These are phyloP conservation scores for Periconia sp. DNA, from an alignment of 2,329 filamentous ascomycete species.

Conservation along the genomic window DNA sequence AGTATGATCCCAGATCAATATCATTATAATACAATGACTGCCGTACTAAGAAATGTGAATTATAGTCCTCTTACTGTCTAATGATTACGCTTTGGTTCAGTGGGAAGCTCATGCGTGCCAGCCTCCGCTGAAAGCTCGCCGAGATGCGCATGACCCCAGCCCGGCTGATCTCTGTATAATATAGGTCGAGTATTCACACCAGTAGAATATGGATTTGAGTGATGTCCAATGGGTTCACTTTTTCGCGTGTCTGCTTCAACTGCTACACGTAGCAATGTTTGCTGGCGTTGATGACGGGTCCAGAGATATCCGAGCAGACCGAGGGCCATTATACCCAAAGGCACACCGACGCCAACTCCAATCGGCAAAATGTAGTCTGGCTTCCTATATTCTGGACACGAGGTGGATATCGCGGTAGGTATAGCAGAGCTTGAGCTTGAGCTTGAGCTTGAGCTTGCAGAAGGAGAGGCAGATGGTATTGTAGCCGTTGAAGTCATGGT, in stretches of 20 bases:
- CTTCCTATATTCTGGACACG: not conserved
- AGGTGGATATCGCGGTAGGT: too few relatives aligned
- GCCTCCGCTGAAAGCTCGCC: not conserved
- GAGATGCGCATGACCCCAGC: not conserved
- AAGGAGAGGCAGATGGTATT: not conserved
- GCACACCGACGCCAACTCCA: not conserved
- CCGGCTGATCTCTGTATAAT: not conserved
- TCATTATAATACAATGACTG: too few relatives aligned
- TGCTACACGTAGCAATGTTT: not conserved
- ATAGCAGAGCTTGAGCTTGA: not conserved
- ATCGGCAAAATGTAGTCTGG: not conserved
- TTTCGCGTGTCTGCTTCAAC: not conserved
- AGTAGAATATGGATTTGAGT: too few relatives aligned
- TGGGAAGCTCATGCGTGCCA: not conserved
- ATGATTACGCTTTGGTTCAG: too few relatives aligned
- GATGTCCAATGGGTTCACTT: too few relatives aligned
- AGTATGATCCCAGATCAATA: too few relatives aligned
- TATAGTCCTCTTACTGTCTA: too few relatives aligned
- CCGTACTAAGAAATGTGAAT: too few relatives aligned
- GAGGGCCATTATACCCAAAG: not conserved
- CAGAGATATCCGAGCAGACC: not conserved
- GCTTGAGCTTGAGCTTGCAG: not conserved
- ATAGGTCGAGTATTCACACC: not conserved
- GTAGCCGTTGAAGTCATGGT: not conserved
- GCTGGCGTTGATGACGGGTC: not conserved